Evolutionary conservation across 2,329 filamentous ascomycete genomes (phyloP).

Genomic region (Nemania sp.): DNA sequence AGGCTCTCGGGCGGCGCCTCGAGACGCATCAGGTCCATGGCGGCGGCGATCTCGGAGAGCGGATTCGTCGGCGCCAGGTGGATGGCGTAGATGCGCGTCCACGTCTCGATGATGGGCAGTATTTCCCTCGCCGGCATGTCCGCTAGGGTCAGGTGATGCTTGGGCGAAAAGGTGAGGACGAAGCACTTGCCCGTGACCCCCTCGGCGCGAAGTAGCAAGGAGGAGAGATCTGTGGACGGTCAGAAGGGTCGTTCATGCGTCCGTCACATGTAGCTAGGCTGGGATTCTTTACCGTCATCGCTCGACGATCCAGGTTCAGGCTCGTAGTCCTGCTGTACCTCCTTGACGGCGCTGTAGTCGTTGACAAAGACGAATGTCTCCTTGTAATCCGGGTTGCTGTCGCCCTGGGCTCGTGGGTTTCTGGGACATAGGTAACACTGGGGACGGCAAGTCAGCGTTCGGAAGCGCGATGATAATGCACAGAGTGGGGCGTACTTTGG

Average conservation of each 20-base stretch:
- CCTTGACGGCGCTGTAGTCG: constrained; percentile 96
- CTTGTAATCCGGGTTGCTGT: constrained; percentile 82
- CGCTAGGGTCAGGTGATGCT: constrained; percentile 89
- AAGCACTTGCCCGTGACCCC: constrained; percentile 95
- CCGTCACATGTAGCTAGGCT: not conserved
- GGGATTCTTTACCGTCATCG: constrained; percentile 44
- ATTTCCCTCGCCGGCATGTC: constrained; percentile 82
- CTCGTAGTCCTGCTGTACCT: constrained; percentile 81
- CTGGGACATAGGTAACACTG: constrained; percentile 94
- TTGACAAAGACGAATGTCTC: constrained; percentile 95
- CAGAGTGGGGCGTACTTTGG: constrained; percentile 54
- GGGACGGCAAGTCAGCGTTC: not conserved
- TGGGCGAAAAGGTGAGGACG: constrained; percentile 90
- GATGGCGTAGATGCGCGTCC: constrained; percentile 86
- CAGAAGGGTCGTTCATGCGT: not conserved
- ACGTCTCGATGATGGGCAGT: constrained; percentile 81
- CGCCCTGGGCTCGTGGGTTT: constrained; percentile 86
- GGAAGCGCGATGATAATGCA: not conserved
- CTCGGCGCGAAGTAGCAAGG: constrained; percentile 78
- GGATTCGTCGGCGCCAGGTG: constrained; percentile 77
- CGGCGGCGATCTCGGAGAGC: constrained; percentile 52
- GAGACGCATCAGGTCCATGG: constrained; percentile 45
- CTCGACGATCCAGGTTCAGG: constrained; percentile 46
- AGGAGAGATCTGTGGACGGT: constrained; percentile 65
- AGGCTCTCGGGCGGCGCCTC: constrained; percentile 44